These are phyloP conservation scores for Iris pallida DNA, from an alignment of 116 monocot species.

Conservation along the genomic window DNA sequence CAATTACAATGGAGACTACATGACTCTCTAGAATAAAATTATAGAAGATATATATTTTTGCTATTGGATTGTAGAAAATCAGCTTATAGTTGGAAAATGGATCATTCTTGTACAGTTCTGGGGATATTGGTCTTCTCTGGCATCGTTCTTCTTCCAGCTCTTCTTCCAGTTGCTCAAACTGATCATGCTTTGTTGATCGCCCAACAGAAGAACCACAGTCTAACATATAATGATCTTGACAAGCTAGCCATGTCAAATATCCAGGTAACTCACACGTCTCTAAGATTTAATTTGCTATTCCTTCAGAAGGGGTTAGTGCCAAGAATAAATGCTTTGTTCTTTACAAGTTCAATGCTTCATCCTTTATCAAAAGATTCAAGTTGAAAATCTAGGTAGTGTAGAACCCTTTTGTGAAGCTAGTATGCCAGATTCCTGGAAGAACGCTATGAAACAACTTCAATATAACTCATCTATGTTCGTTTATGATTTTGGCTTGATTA, in stretches of 20 bases:
- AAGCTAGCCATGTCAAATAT: conserved; percentile 79
- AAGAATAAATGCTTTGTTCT: no score
- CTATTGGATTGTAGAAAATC: not conserved
- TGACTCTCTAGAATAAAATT: no score
- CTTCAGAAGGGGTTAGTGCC: no score
- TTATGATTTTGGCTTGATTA: no score
- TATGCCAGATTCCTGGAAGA: no score
- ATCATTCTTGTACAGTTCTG: conserved; percentile 30
- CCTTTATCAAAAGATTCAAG: no score
- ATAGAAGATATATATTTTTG: no score
- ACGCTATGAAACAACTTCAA: no score
- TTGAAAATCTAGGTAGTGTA: no score
- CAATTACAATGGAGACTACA: no score
- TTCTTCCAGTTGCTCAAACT: conserved; percentile 48
- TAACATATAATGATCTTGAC: conserved; percentile 30
- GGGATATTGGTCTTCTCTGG: conserved; percentile 52
- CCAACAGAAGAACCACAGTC: not conserved
- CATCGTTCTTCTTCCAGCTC: conserved; percentile 42
- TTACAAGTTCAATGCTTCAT: not conserved
- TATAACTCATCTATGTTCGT: no score
- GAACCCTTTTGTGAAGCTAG: no score
- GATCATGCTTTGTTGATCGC: conserved; percentile 15
- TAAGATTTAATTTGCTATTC: not conserved
- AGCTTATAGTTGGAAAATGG: not conserved
- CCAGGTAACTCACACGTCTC: conserved; percentile 30